Percentiles rank a stretch among this genome's conserved stretches.
phyloP scores from a whole-genome alignment of 108 stramenopile species.

The Stephanodiscus triporus region DNA sequence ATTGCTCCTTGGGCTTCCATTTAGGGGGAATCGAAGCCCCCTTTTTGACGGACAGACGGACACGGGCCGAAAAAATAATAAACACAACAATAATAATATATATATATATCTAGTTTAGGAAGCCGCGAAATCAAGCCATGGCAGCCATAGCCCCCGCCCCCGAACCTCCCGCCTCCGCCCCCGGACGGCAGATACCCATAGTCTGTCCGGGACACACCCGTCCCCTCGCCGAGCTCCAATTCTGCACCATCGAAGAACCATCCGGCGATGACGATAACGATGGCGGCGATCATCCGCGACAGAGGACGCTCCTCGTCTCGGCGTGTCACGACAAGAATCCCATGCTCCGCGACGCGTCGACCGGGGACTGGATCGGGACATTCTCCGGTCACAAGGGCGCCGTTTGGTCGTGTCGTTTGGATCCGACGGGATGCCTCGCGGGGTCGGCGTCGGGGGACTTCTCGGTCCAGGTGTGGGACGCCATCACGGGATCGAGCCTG shows the following conservation, averaged over 20 bases:
- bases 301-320: conserved; percentile 73
- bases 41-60: too few species aligned
- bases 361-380: conserved; percentile 99
- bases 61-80: too few species aligned
- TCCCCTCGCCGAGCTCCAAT: conserved; percentile 88
- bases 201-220: conserved; percentile 95
- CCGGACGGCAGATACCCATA: conserved; percentile 84
- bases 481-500: conserved; percentile 79
- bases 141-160: conserved; percentile 33
- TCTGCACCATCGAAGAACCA: conserved; percentile 52
- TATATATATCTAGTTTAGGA: too few species aligned
- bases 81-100: too few species aligned
- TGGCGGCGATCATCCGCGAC: not conserved
- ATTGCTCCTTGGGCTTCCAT: too few species aligned
- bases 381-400: conserved; percentile 99
- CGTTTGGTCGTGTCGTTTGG: conserved; percentile 96
- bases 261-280: conserved; percentile 41
- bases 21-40: too few species aligned
- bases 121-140: too few species aligned
- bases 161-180: conserved; percentile 23
- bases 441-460: conserved; percentile 92
- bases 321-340: conserved; percentile 92
- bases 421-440: conserved; percentile 80
- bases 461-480: conserved; percentile 87
- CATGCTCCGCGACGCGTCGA: conserved; percentile 94